Base-by-base conservation (phyloP, 495 filamentous ascomycete genomes). In the Chaetomidium leptoderma region DNA sequence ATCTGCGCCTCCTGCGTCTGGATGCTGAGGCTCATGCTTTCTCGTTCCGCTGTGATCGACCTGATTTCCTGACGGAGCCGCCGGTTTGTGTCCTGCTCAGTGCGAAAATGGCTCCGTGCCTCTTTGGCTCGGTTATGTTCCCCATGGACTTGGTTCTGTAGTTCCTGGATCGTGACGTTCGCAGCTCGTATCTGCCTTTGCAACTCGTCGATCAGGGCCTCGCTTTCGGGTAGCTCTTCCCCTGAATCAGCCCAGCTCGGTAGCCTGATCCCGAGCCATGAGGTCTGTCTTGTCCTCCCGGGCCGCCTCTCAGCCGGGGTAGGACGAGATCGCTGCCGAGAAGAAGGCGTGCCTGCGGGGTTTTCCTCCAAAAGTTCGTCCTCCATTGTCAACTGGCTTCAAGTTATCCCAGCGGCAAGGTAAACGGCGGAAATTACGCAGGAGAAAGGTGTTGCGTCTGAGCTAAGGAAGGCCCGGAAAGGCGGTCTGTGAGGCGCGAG, bases 1-100 rank as follows among this genome's bases (percentile, higher is more conserved):
- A 54, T 54, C 26, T 45, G 51, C 2, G 14, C 19, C 39, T 54
- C 51, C 39, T 54, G 51, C 6, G 21, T 44, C 27, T 44, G 19
- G 16, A 32, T n/a, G 26, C 6, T 44, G 37, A 4, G 16, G 14
- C 19, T 54, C 51, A 54, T 30, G 21, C 4, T 54, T 4, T 54
- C 51, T 14, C 51, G 29, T 14, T 54, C 26, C 1, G 44, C 6
- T 30, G 30, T 14, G 4, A 47, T 30, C n/a, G 11, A 8, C 44
- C 14, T 32, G 44, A 47, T 29, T 3, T 8, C 17, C 14, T 47
- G 44, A 30, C 1, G 6, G 13, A 47, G 44, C 9, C 26, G 24
- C 44, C 14, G 24, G 24, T 47, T 47, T 47, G 5, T 14, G 5
- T 47, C 26, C 44, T 17, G 16, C 17, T 16, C 24, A 7, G 44